A percentile compares a stretch with the other conserved stretches of the same genome.
Evolutionary conservation across 768 basidiomycete species (phyloP).

Genomic region (Suillus tomentosus): DNA sequence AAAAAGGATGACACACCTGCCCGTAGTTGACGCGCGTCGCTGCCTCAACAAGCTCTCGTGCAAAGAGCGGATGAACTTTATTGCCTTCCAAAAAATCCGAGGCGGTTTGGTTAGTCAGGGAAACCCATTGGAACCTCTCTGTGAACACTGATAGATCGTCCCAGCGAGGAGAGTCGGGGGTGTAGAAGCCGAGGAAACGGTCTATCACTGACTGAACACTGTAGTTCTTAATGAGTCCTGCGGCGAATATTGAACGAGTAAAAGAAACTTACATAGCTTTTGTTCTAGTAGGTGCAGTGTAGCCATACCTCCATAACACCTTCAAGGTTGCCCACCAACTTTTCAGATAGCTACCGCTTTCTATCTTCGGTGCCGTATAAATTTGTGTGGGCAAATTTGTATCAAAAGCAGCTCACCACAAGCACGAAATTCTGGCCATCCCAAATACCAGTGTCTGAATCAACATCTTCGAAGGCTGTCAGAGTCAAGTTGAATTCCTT

Average conservation of each 20-base stretch:
- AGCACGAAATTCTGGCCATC: conserved; percentile 76
- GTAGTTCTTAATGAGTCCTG: neutral
- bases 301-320: conserved; percentile 78
- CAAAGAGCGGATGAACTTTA: conserved; percentile 60
- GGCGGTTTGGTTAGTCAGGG: conserved; percentile 51
- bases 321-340: conserved; percentile 76
- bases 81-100: conserved; percentile 56
- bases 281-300: conserved; percentile 56
- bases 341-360: conserved; percentile 38
- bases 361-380: conserved; percentile 36
- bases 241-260: neutral
- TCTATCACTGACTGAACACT: conserved; percentile 61
- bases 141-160: conserved; percentile 60
- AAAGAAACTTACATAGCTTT: conserved; percentile 49
- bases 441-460: conserved; percentile 66
- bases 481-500: conserved; percentile 76
- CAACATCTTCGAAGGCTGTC: conserved; percentile 51
- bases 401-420: conserved; percentile 44
- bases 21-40: conserved; percentile 86
- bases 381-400: neutral
- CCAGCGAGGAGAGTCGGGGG: conserved; percentile 57
- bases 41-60: conserved; percentile 75
- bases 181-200: conserved; percentile 58
- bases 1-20: conserved; percentile 45
- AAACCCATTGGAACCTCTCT: conserved; percentile 49